Evolutionary conservation across 371 early-diverging fungal genomes (phyloP).

Genomic region (Syncephalastrum sp.): DNA sequence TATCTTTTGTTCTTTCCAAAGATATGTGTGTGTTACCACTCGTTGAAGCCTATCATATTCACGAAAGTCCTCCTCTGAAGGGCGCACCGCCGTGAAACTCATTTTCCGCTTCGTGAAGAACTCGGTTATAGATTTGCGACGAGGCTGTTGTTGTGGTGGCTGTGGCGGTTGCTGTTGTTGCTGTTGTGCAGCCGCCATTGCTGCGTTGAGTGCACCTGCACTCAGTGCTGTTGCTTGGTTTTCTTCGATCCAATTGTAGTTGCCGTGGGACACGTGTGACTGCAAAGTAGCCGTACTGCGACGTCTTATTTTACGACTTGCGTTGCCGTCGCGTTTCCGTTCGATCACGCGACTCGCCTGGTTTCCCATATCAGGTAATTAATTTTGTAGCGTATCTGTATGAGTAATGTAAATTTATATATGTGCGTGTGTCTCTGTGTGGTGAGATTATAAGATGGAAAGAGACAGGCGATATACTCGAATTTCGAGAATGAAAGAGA

Average conservation of each 20-base stretch:
- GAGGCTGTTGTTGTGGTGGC: constrained; percentile 15
- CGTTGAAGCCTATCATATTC: constrained; percentile 47
- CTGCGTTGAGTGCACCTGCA: constrained; percentile 21
- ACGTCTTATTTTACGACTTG: constrained; percentile 26
- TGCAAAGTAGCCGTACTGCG: constrained; percentile 37
- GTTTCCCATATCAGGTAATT: constrained; percentile 31
- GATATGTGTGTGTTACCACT: constrained; percentile 21
- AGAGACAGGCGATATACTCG: constrained; percentile 5
- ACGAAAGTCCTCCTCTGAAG: constrained; percentile 33
- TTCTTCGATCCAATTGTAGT: constrained; percentile 47
- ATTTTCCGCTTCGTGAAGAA: constrained; percentile 42
- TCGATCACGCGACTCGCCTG: constrained; percentile 41
- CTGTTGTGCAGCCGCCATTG: constrained; percentile 17
- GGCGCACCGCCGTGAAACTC: constrained; percentile 26
- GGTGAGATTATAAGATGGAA: background rate
- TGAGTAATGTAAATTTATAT: background rate
- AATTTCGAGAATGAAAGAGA: constrained; percentile 1
- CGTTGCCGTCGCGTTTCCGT: constrained; percentile 27
- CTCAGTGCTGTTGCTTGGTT: constrained; percentile 24
- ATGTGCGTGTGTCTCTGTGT: too few species aligned
- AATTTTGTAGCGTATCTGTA: too few species aligned
- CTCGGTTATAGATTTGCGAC: constrained; percentile 48
- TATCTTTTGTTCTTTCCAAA: too few species aligned
- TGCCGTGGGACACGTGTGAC: constrained; percentile 31
- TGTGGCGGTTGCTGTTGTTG: constrained; percentile 6